phyloP scores from a whole-genome alignment of 1,139 yeast species.

The Sugiyamaella japonica region DNA sequence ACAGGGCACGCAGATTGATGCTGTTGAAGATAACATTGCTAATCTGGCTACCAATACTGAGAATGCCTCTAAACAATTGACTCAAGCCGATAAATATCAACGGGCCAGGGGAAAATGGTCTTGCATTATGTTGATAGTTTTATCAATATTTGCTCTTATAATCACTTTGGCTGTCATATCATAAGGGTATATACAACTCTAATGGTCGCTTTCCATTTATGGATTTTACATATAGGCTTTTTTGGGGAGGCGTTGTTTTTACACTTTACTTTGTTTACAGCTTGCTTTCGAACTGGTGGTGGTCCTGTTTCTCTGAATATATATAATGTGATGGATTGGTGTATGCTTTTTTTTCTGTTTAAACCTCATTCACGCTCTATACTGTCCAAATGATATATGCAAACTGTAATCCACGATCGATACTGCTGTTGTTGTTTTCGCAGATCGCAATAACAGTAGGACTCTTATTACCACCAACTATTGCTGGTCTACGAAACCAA shows the following conservation, averaged over 20 bases:
- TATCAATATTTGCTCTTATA: slow-evolving; percentile 45
- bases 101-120: slow-evolving; percentile 70
- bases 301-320: too few relatives aligned
- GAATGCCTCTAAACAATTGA: slow-evolving; percentile 67
- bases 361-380: not conserved
- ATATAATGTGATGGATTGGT: too few relatives aligned
- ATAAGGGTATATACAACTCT: not conserved
- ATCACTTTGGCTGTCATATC: slow-evolving; percentile 5
- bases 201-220: slow-evolving; percentile 1
- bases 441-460: not conserved
- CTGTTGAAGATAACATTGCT: slow-evolving; percentile 75
- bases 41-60: slow-evolving; percentile 66
- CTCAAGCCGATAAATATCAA: slow-evolving; percentile 75
- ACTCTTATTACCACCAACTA: not conserved
- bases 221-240: not conserved
- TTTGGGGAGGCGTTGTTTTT: too few relatives aligned
- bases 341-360: not conserved
- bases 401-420: not conserved
- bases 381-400: not conserved
- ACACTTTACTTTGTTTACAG: not conserved
- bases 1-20: slow-evolving; percentile 82
- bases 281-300: too few relatives aligned
- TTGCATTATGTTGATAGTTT: slow-evolving; percentile 55
- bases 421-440: not conserved
- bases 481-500: not conserved